phyloP scores from a whole-genome alignment of 2,329 filamentous ascomycete species.

The Clonostachys chloroleuca region DNA sequence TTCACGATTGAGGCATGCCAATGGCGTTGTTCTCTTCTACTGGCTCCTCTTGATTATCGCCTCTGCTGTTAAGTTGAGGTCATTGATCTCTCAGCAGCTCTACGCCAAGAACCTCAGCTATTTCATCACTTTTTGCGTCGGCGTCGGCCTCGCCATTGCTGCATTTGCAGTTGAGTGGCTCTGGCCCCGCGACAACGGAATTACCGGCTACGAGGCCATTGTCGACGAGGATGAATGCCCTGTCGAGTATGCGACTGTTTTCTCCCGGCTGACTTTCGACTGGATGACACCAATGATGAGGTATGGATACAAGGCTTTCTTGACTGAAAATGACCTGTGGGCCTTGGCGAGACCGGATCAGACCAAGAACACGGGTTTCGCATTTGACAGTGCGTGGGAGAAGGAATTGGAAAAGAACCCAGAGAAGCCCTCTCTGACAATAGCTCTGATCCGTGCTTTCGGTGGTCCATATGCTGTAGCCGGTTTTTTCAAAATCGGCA shows the following conservation, averaged over 20 bases:
- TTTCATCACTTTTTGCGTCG: slow-evolving; percentile 72
- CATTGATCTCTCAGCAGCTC: slow-evolving; percentile 73
- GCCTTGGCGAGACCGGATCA: slow-evolving; percentile 77
- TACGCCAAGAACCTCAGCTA: slow-evolving; percentile 65
- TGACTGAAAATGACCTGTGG: slow-evolving; percentile 96
- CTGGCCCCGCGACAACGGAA: slow-evolving; percentile 65
- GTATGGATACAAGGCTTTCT: slow-evolving; percentile 83
- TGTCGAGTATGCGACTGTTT: slow-evolving; percentile 88
- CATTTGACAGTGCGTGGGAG: slow-evolving; percentile 73
- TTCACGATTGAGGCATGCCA: slow-evolving; percentile 75
- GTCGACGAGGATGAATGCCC: slow-evolving; percentile 61
- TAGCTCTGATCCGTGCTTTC: slow-evolving; percentile 79
- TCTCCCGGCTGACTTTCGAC: slow-evolving; percentile 88
- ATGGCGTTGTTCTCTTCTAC: slow-evolving; percentile 85
- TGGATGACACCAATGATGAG: slow-evolving; percentile 99
- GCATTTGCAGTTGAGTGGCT: slow-evolving; percentile 84
- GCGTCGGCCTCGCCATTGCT: slow-evolving; percentile 61
- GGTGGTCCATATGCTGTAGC: slow-evolving; percentile 79
- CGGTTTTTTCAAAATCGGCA: slow-evolving; percentile 81
- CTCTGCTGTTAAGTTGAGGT: slow-evolving; percentile 79
- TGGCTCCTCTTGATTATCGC: slow-evolving; percentile 84
- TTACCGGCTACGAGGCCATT: slow-evolving; percentile 52
- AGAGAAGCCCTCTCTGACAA: slow-evolving; percentile 64
- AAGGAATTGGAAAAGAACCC: slow-evolving; percentile 68
- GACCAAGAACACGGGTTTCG: slow-evolving; percentile 66